phyloP scores from a whole-genome alignment of 129 eudicot genomes.

The Sambucus nigra region DNA sequence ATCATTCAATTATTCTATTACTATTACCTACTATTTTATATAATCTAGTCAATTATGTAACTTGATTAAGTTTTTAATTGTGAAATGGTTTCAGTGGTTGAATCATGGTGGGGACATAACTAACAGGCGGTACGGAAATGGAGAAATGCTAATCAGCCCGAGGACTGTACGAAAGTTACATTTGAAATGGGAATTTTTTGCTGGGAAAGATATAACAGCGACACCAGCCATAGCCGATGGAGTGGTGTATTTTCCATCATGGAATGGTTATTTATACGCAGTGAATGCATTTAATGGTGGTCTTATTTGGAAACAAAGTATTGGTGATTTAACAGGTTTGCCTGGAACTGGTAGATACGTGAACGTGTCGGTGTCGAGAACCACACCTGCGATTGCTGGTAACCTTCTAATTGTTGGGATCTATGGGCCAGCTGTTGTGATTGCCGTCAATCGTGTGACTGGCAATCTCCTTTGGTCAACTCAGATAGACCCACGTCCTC shows the following conservation, averaged over 20 bases:
- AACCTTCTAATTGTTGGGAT: slow-evolving; percentile 49
- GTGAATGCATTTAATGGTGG: slow-evolving; percentile 48
- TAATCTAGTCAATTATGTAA: too few relatives aligned
- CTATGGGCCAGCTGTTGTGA: slow-evolving; percentile 62
- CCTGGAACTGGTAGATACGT: slow-evolving; percentile 21
- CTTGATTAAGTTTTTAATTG: too few relatives aligned
- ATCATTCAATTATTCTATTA: too few relatives aligned
- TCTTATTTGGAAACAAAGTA: slow-evolving; percentile 56
- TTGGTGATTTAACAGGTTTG: slow-evolving; percentile 42
- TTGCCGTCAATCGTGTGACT: slow-evolving; percentile 37
- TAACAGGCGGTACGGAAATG: slow-evolving; percentile 35
- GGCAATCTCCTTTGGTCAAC: slow-evolving; percentile 55
- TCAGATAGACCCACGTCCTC: slow-evolving; percentile 39
- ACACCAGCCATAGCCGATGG: slow-evolving; percentile 63
- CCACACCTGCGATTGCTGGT: slow-evolving; percentile 59
- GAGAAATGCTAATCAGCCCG: slow-evolving; percentile 41
- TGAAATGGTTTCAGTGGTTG: slow-evolving; percentile 47
- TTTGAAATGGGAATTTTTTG: slow-evolving; percentile 52
- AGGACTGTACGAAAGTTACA: slow-evolving; percentile 27
- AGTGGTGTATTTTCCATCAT: slow-evolving; percentile 59
- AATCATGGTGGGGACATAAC: slow-evolving; percentile 64
- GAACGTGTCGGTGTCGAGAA: slow-evolving; percentile 52
- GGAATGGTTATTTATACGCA: slow-evolving; percentile 62
- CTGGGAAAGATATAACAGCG: slow-evolving; percentile 72
- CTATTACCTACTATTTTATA: too few relatives aligned